A percentile compares a stretch with the other conserved stretches of the same genome.
These are phyloP conservation scores for Saposhnikovia divaricata DNA, from an alignment of 129 eudicot genomes.

Conservation along the genomic window DNA sequence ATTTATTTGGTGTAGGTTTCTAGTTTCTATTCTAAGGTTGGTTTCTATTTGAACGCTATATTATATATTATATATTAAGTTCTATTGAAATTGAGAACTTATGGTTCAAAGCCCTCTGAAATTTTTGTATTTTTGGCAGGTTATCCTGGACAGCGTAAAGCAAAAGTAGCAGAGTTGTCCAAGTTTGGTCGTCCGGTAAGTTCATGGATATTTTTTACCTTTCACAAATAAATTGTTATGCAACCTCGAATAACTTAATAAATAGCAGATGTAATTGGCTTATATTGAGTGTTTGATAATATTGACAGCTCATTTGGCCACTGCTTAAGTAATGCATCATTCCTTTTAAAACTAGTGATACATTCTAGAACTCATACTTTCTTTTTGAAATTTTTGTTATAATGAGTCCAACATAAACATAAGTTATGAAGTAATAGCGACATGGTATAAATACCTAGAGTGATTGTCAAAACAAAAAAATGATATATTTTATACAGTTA, in stretches of 20 bases:
- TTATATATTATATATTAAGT: no score
- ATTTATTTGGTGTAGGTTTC: no score
- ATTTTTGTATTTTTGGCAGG: conserved; percentile 24
- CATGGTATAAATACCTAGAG: neutral
- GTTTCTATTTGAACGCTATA: no score
- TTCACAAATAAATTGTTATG: neutral
- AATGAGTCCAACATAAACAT: neutral
- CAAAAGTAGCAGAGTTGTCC: conserved; percentile 63
- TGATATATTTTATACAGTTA: neutral
- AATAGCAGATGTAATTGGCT: neutral
- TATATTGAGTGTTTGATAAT: neutral
- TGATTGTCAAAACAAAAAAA: neutral
- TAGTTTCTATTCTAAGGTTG: no score
- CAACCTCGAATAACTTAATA: neutral
- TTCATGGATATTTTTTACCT: conserved; percentile 1
- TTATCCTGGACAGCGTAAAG: conserved; percentile 65
- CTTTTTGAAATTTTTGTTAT: neutral
- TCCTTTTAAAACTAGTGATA: neutral
- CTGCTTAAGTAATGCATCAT: neutral
- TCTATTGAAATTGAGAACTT: neutral
- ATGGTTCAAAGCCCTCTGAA: neutral
- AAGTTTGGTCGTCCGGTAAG: conserved; percentile 86
- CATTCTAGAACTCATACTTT: neutral
- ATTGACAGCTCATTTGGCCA: neutral
- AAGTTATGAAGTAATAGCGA: neutral